Conservation (phyloP, 169 alveolate genomes). For the Plasmodium relictum region DNA sequence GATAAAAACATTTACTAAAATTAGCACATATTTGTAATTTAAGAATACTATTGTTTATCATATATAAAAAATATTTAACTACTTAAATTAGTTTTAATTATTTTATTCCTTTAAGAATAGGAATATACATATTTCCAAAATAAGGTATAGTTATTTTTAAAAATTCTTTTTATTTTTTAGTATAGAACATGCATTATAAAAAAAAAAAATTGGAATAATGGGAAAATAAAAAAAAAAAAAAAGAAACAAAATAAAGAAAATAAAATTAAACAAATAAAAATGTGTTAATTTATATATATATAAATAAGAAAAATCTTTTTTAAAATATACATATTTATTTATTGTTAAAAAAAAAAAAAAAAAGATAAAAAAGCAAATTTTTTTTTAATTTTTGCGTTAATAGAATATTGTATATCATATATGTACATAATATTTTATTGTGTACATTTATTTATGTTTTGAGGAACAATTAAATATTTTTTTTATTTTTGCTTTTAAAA, state of each 20-base stretch:
- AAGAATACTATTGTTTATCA: conserved; percentile 19
- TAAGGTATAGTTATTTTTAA: conserved; percentile 6
- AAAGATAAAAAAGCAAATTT: conserved; percentile 15
- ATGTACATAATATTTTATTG: background rate
- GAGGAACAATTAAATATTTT: too few relatives aligned
- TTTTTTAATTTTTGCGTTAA: conserved; percentile 11
- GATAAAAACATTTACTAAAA: conserved; percentile 26
- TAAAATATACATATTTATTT: background rate
- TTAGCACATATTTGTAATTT: conserved; percentile 19
- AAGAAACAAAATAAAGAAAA: too few relatives aligned
- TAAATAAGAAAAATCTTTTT: conserved; percentile 9
- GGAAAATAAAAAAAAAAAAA: background rate
- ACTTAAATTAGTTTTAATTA: conserved; percentile 28
- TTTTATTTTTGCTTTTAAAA: conserved; percentile 10
- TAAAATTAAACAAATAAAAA: conserved; percentile 31
- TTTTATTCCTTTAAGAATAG: conserved; percentile 17
- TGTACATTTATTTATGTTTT: conserved; percentile 4
- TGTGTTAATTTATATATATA: conserved; percentile 20
- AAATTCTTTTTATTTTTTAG: too few relatives aligned
- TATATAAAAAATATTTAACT: background rate
- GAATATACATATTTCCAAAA: conserved; percentile 12
- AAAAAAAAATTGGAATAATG: conserved; percentile 29
- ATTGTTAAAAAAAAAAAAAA: conserved; percentile 4
- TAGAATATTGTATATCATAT: background rate
- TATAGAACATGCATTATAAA: too few relatives aligned